Conservation (phyloP, 495 filamentous ascomycete species). For the Astrocystis sublimbata region DNA sequence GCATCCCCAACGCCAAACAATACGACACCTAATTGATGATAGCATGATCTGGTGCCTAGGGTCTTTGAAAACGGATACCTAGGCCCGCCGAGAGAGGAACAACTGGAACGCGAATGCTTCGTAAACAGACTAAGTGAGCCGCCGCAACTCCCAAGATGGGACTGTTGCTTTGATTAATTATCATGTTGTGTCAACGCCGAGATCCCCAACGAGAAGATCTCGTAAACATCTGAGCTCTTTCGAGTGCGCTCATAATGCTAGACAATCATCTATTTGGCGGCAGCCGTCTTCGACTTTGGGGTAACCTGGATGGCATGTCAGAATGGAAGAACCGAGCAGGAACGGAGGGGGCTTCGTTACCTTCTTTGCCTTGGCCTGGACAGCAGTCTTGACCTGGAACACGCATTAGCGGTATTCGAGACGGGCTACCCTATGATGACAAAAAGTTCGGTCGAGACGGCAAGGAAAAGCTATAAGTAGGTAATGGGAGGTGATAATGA, state of each 20-base stretch:
- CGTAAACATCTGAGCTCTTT: neutral
- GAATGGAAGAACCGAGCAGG: neutral
- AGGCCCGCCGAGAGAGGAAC: neutral
- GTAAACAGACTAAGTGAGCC: slow-evolving; percentile 7
- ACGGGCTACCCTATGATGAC: neutral
- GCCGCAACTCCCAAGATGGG: neutral
- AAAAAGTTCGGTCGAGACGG: too few relatives aligned
- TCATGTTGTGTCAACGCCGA: neutral
- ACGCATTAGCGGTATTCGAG: slow-evolving; percentile 27
- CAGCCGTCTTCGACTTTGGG: slow-evolving; percentile 29
- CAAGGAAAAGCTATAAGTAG: neutral
- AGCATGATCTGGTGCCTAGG: neutral
- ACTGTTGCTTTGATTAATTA: slow-evolving; percentile 1
- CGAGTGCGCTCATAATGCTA: neutral
- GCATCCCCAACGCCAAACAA: slow-evolving; percentile 17
- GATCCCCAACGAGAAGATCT: neutral
- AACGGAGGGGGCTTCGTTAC: neutral
- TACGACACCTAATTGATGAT: neutral
- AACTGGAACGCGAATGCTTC: slow-evolving; percentile 3
- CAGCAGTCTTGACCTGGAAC: slow-evolving; percentile 48
- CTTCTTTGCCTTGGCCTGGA: slow-evolving; percentile 27
- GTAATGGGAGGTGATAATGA: neutral
- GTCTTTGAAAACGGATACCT: neutral
- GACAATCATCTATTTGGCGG: neutral
- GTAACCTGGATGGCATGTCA: slow-evolving; percentile 35